Percentiles rank a stretch among this genome's conserved stretches.
These are phyloP conservation scores for Agaricales sp. DNA, from an alignment of 1,284 basidiomycete species.

Conservation along the genomic window DNA sequence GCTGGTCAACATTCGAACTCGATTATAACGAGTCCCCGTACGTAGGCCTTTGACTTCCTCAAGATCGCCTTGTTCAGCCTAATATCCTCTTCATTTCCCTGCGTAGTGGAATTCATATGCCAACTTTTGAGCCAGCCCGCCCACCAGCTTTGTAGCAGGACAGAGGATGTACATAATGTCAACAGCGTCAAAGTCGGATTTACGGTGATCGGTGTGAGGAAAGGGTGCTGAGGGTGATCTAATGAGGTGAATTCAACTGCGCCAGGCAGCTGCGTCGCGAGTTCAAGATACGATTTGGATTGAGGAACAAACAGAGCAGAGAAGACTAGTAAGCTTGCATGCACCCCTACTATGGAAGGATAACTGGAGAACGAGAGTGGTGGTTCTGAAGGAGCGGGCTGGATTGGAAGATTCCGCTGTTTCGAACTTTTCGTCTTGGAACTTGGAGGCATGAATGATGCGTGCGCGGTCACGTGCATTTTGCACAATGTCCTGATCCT, in stretches of 20 bases:
- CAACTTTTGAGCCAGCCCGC: constrained; percentile 52
- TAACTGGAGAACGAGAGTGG: constrained; percentile 23
- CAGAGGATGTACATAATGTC: constrained; percentile 50
- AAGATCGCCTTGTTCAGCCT: constrained; percentile 30
- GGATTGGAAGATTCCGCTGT: constrained; percentile 1
- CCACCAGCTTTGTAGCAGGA: constrained; percentile 65
- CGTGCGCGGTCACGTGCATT: not conserved
- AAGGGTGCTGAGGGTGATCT: constrained; percentile 56
- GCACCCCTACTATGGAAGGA: constrained; percentile 65
- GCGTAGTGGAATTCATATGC: constrained; percentile 27
- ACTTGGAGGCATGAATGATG: constrained; percentile 10
- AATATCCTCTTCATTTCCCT: constrained; percentile 24
- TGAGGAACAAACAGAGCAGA: constrained; percentile 58
- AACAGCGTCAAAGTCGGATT: constrained; percentile 50
- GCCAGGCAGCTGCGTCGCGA: constrained; percentile 17
- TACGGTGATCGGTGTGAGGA: constrained; percentile 56
- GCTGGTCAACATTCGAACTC: constrained; percentile 10
- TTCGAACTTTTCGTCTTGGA: not conserved
- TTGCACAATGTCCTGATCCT: too few relatives aligned
- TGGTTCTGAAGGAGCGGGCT: constrained; percentile 9
- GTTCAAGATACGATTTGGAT: constrained; percentile 35
- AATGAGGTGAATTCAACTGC: constrained; percentile 22
- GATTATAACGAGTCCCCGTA: constrained; percentile 16
- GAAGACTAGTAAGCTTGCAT: constrained; percentile 57
- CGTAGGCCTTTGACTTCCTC: constrained; percentile 27